Evolutionary conservation across 1,139 yeast genomes (phyloP).

Genomic region (Hemisphaericaspora lyxosophila): DNA sequence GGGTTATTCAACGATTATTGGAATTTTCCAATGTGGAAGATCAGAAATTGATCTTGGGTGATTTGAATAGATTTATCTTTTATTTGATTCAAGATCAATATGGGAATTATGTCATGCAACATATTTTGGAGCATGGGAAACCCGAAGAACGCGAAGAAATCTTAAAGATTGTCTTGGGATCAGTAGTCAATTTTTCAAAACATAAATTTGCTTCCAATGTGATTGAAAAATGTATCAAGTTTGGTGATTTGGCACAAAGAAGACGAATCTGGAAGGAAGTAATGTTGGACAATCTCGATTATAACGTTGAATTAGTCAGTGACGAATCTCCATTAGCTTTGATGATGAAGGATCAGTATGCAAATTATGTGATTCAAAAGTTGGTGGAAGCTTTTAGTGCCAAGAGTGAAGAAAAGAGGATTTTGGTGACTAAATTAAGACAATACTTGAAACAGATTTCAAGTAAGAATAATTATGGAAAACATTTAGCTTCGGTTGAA

Average conservation of each 20-base stretch:
- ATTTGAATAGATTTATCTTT: conserved; percentile 70
- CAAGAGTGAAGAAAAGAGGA: conserved; percentile 61
- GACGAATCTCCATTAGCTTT: conserved; percentile 66
- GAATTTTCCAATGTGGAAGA: conserved; percentile 70
- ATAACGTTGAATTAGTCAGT: conserved; percentile 38
- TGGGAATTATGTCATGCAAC: conserved; percentile 97
- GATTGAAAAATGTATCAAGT: conserved; percentile 87
- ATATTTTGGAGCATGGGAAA: conserved; percentile 80
- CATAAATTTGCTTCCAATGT: conserved; percentile 98
- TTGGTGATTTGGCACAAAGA: conserved; percentile 66
- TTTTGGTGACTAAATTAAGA: conserved; percentile 60
- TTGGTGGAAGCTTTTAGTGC: conserved; percentile 75
- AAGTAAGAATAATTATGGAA: conserved; percentile 61
- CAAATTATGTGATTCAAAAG: conserved; percentile 94
- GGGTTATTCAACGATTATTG: conserved; percentile 89
- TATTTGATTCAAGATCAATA: conserved; percentile 92
- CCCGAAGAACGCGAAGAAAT: conserved; percentile 44
- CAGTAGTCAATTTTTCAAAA: conserved; percentile 79
- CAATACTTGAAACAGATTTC: conserved; percentile 61
- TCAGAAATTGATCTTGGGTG: conserved; percentile 63
- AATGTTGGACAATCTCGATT: conserved; percentile 49
- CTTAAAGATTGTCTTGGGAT: conserved; percentile 44
- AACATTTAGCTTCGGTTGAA: conserved; percentile 86
- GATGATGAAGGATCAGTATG: conserved; percentile 98
- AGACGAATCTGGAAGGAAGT: conserved; percentile 61